Conservation (phyloP, 192 early-diverging fungal species). For the Coemansia erecta region DNA sequence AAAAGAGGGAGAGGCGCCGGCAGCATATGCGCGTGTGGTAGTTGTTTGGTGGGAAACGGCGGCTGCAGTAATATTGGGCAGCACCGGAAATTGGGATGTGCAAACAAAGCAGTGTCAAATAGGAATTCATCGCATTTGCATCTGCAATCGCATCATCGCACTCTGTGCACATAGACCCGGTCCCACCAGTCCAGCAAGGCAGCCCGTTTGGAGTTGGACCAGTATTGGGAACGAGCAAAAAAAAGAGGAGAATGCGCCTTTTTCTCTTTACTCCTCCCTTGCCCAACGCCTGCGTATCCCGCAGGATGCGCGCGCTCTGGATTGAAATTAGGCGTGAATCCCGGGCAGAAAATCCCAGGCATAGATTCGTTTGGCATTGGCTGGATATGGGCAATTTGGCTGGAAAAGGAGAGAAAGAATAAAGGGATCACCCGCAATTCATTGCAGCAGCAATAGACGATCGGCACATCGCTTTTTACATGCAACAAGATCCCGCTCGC, state of each 20-base stretch:
- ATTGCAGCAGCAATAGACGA: constrained; percentile 43
- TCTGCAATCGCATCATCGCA: neutral
- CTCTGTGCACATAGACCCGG: neutral
- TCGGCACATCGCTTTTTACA: constrained; percentile 27
- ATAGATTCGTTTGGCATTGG: neutral
- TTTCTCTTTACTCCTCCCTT: too few relatives aligned
- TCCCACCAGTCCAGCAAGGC: neutral
- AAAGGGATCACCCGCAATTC: constrained; percentile 11
- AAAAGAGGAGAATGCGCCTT: too few relatives aligned
- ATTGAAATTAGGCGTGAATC: constrained; percentile 3
- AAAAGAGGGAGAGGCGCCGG: too few relatives aligned
- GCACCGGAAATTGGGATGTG: neutral
- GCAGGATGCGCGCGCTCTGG: neutral
- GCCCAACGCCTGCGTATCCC: too few relatives aligned
- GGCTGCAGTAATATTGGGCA: neutral
- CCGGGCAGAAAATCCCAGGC: constrained; percentile 5
- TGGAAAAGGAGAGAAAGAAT: neutral
- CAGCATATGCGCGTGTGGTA: too few relatives aligned
- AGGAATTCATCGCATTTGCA: neutral
- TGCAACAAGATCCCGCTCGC: too few relatives aligned
- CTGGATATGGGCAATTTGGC: neutral
- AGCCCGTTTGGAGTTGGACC: neutral
- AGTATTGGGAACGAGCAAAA: neutral
- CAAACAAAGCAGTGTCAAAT: neutral
- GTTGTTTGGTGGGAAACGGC: neutral